phyloP scores from a whole-genome alignment of 768 basidiomycete genomes.

The Suillus tomentosus region DNA sequence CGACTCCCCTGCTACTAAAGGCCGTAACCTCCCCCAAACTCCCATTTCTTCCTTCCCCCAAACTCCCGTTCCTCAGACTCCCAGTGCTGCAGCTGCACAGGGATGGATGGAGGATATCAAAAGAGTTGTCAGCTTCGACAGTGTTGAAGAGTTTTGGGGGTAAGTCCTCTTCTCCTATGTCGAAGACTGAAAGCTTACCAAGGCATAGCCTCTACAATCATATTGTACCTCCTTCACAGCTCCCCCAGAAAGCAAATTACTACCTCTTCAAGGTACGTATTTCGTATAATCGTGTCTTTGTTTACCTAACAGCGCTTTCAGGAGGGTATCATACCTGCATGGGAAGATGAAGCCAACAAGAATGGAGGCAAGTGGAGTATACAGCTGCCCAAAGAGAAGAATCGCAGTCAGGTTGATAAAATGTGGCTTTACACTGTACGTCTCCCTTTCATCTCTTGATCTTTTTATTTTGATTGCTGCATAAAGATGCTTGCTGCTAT shows the following conservation, averaged over 20 bases:
- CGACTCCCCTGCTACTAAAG: conserved; percentile 91
- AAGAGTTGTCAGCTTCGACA: conserved; percentile 92
- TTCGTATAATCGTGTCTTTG: background rate
- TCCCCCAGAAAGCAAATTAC: conserved; percentile 98
- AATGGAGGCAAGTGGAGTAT: conserved; percentile 99
- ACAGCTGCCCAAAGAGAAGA: conserved; percentile 96
- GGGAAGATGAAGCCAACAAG: conserved; percentile 97
- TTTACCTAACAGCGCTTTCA: conserved; percentile 32
- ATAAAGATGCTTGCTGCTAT: conserved; percentile 97
- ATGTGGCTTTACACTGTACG: conserved; percentile 98
- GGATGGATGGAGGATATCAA: conserved; percentile 99
- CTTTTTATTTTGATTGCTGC: conserved; percentile 8
- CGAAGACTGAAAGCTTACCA: conserved; percentile 16
- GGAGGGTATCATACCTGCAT: conserved; percentile 96
- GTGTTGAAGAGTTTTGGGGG: conserved; percentile 99
- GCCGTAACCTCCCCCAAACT: conserved; percentile 84
- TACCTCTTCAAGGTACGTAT: conserved; percentile 91
- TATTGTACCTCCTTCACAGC: conserved; percentile 90
- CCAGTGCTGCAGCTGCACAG: conserved; percentile 70
- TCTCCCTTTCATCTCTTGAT: conserved; percentile 11
- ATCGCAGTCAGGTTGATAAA: conserved; percentile 77
- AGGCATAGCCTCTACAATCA: conserved; percentile 84
- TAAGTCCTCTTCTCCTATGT: conserved; percentile 39
- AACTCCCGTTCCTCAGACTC: conserved; percentile 73
- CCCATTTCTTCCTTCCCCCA: conserved; percentile 77